Conservation (phyloP, 305 asterid genomes). For the Rubia balearica region DNA sequence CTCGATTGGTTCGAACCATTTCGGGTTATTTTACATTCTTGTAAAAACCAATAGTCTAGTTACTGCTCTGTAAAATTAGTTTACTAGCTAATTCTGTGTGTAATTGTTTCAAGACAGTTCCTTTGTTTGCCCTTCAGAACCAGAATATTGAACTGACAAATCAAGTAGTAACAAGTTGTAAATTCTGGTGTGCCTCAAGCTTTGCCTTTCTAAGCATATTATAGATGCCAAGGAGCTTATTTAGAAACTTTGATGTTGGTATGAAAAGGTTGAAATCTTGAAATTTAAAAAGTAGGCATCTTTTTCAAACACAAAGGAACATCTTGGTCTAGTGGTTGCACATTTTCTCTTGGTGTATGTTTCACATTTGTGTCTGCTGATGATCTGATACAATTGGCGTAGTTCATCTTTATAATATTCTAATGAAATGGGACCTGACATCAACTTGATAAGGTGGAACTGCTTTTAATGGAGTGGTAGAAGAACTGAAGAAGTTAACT, state of each 20-base stretch:
- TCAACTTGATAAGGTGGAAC: slow-evolving; percentile 70
- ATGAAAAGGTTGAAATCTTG: background rate
- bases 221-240: background rate
- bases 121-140: background rate
- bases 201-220: background rate
- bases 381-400: background rate
- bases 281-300: background rate
- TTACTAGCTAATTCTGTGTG: background rate
- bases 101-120: background rate
- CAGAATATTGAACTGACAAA: background rate
- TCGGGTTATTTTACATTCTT: background rate
- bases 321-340: background rate
- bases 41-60: background rate
- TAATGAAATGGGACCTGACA: background rate
- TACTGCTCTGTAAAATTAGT: background rate
- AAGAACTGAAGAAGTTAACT: slow-evolving; percentile 88
- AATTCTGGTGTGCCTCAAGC: background rate
- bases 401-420: background rate
- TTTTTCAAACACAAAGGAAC: background rate
- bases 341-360: background rate
- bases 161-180: background rate
- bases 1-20: background rate
- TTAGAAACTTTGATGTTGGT: background rate
- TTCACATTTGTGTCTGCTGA: background rate
- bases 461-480: slow-evolving; percentile 95